Evolutionary conservation across 163 green algal genomes (phyloP).

Genomic region (Picocystis sp.): DNA sequence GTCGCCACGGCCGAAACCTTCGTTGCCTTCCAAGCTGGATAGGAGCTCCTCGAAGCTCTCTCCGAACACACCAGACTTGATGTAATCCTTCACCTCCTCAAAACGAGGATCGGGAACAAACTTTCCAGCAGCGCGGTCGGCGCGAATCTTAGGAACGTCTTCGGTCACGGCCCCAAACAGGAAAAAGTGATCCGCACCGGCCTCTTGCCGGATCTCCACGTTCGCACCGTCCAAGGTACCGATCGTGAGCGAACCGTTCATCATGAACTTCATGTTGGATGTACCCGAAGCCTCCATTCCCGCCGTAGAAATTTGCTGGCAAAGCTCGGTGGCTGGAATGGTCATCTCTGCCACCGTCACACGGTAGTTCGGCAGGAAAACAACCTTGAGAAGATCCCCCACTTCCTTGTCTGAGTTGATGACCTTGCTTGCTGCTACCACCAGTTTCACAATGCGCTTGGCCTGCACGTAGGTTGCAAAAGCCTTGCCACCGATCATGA

Average conservation of each 20-base stretch:
- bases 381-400: conserved; percentile 67
- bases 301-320: conserved; percentile 86
- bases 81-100: conserved; percentile 46
- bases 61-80: conserved; percentile 27
- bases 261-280: conserved; percentile 99
- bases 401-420: conserved; percentile 79
- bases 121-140: conserved; percentile 40
- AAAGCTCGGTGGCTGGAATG: conserved; percentile 55
- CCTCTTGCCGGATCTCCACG: conserved; percentile 88
- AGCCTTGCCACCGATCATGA: conserved; percentile 89
- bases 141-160: conserved; percentile 58
- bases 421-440: conserved; percentile 30
- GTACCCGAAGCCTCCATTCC: conserved; percentile 94
- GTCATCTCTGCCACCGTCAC: conserved; percentile 74
- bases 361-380: conserved; percentile 97
- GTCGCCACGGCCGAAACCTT: conserved; percentile 63
- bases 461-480: conserved; percentile 86
- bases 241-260: conserved; percentile 94
- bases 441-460: conserved; percentile 94
- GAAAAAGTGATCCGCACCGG: conserved; percentile 47
- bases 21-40: conserved; percentile 27
- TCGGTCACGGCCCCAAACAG: conserved; percentile 61
- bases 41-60: conserved; percentile 30
- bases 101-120: conserved; percentile 68
- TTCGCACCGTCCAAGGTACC: conserved; percentile 95